A percentile compares a stretch with the other conserved stretches of the same genome.
Conservation (phyloP, 768 basidiomycete genomes). For the Nidularia sp. region DNA sequence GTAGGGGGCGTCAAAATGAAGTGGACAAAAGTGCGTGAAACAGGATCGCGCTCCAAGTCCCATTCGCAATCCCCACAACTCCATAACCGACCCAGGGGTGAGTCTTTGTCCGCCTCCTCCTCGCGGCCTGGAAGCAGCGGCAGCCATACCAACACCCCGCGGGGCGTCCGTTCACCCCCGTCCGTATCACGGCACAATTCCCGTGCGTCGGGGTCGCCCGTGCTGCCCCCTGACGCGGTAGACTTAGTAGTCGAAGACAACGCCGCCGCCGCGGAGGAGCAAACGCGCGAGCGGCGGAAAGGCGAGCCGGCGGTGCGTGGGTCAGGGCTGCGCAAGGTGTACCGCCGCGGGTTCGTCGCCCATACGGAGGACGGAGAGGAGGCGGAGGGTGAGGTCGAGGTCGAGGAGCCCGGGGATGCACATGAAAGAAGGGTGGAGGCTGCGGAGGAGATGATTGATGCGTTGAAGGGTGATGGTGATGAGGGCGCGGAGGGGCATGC, state of each 20-base stretch:
- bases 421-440: conserved; percentile 28
- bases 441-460: conserved; percentile 33
- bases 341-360: conserved; percentile 42
- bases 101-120: conserved; percentile 10
- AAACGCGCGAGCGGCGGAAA: conserved; percentile 49
- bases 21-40: conserved; percentile 33
- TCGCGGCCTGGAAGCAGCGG: conserved; percentile 21
- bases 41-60: conserved; percentile 9
- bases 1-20: conserved; percentile 36
- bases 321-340: conserved; percentile 46
- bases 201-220: conserved; percentile 16
- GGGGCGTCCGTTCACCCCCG: conserved; percentile 21
- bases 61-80: conserved; percentile 18
- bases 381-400: conserved; percentile 37
- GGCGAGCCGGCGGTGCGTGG: conserved; percentile 53
- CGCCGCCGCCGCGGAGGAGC: conserved; percentile 48
- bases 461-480: conserved; percentile 24
- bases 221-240: conserved; percentile 70
- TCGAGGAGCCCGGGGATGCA: conserved; percentile 20
- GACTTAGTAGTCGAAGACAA: conserved; percentile 81
- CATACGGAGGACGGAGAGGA: conserved; percentile 26
- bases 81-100: not conserved
- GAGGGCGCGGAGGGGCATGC: conserved; percentile 9
- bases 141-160: conserved; percentile 13
- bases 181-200: conserved; percentile 27